A percentile compares a stretch with the other conserved stretches of the same genome.
These are phyloP conservation scores for Ganoderma sinense DNA, from an alignment of 1,284 basidiomycete genomes.

Conservation along the genomic window DNA sequence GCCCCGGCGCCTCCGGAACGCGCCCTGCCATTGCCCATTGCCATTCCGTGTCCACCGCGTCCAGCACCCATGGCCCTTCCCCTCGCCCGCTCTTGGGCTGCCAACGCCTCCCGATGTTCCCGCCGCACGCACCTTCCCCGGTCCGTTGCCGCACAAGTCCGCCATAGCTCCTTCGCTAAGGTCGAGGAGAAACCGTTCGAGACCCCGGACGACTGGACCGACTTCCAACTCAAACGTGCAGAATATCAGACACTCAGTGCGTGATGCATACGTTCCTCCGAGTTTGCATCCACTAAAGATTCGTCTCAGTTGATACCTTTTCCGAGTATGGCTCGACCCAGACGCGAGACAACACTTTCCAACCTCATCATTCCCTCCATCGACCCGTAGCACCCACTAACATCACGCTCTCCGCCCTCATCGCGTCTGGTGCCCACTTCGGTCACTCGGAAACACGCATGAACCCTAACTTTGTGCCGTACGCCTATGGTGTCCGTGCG, in stretches of 20 bases:
- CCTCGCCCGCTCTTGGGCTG: constrained; percentile 52
- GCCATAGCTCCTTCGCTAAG: constrained; percentile 39
- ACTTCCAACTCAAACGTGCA: constrained; percentile 65
- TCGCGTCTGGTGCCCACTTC: constrained; percentile 94
- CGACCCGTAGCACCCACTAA: constrained; percentile 68
- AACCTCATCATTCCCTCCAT: constrained; percentile 77
- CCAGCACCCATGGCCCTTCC: constrained; percentile 41
- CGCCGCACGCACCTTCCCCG: constrained; percentile 24
- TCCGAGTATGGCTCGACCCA: constrained; percentile 82
- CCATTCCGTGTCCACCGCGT: constrained; percentile 26
- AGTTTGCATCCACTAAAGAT: constrained; percentile 4
- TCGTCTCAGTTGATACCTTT: constrained; percentile 66
- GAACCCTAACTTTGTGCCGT: constrained; percentile 91
- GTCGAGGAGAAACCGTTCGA: constrained; percentile 48
- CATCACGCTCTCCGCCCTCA: constrained; percentile 87
- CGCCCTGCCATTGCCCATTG: constrained; percentile 35
- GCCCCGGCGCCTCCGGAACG: constrained; percentile 26
- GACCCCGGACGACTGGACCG: constrained; percentile 67
- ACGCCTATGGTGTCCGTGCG: constrained; percentile 92
- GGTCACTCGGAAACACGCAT: constrained; percentile 88
- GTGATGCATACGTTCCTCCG: constrained; percentile 38
- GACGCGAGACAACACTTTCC: constrained; percentile 74
- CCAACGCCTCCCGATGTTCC: constrained; percentile 46
- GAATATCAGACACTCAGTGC: constrained; percentile 61
- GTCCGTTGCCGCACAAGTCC: constrained; percentile 13